Conservation (phyloP, 1,139 yeast genomes). For the Candida dubliniensis region DNA sequence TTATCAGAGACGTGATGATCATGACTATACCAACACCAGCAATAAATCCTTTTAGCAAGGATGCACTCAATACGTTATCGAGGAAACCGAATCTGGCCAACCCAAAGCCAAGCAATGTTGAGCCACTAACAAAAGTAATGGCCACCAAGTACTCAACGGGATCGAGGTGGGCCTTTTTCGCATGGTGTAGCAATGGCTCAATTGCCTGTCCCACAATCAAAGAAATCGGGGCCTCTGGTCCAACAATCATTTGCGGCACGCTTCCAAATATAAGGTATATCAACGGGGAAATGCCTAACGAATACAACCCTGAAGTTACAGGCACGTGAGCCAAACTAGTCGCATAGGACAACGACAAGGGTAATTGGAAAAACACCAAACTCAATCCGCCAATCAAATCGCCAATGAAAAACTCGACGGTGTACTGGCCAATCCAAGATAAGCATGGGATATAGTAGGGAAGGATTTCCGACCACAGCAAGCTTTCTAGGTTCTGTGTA, state of each 20-base stretch:
- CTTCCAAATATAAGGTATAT: constrained; percentile 83
- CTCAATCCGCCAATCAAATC: constrained; percentile 87
- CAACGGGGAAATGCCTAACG: constrained; percentile 80
- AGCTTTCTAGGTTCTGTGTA: constrained; percentile 21
- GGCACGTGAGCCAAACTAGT: constrained; percentile 90
- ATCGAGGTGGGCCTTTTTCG: constrained; percentile 40
- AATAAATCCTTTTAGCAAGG: constrained; percentile 84
- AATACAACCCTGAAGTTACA: constrained; percentile 79
- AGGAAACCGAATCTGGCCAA: constrained; percentile 82
- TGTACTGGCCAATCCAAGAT: constrained; percentile 75
- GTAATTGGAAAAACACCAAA: constrained; percentile 88
- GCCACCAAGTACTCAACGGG: constrained; percentile 71
- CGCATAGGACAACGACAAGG: constrained; percentile 85
- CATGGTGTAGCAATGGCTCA: constrained; percentile 62
- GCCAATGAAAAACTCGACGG: constrained; percentile 53
- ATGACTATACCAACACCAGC: constrained; percentile 92
- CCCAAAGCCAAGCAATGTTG: constrained; percentile 73
- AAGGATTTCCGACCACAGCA: constrained; percentile 29
- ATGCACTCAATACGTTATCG: constrained; percentile 82
- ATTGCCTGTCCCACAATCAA: constrained; percentile 90
- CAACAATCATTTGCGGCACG: constrained; percentile 95
- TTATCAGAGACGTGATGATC: constrained; percentile 74
- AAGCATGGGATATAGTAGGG: constrained; percentile 82
- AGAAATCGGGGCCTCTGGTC: constrained; percentile 94
- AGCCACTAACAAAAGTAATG: constrained; percentile 77